Conservation (phyloP, 2,329 filamentous ascomycete genomes). For the Plenodomus tracheiphilus region DNA sequence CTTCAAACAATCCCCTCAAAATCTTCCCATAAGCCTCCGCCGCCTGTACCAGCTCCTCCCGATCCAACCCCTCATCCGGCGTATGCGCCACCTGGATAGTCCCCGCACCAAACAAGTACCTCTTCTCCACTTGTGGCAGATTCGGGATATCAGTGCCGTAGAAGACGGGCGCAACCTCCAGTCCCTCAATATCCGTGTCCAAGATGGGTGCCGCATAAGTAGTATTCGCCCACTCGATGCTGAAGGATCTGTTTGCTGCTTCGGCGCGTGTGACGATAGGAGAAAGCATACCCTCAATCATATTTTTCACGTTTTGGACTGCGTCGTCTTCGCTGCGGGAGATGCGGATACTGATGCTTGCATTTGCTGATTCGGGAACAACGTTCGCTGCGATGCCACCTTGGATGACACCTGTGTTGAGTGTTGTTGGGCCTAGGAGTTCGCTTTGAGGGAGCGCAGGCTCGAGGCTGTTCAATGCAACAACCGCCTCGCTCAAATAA, state of each 20-base stretch:
- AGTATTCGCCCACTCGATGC: constrained; percentile 10
- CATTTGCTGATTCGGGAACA: constrained; percentile 73
- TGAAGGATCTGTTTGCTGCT: constrained; percentile 18
- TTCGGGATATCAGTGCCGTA: constrained; percentile 30
- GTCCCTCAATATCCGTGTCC: constrained; percentile 24
- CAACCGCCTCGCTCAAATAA: constrained; percentile 71
- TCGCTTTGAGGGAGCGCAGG: constrained; percentile 49
- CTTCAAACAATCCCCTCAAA: constrained; percentile 18
- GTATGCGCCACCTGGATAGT: constrained; percentile 31
- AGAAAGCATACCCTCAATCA: constrained; percentile 19
- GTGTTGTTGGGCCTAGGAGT: constrained; percentile 60
- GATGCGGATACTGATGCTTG: constrained; percentile 61
- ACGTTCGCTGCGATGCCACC: constrained; percentile 87
- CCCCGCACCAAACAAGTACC: constrained; percentile 25
- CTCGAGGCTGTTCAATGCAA: constrained; percentile 58
- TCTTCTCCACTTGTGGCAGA: constrained; percentile 24
- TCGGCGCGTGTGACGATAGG: constrained; percentile 17
- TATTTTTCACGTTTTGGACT: constrained; percentile 16
- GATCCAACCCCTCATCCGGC: constrained; percentile 21
- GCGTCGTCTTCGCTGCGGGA: constrained; percentile 25
- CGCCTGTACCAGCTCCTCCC: constrained; percentile 23
- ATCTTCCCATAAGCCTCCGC: constrained; percentile 30
- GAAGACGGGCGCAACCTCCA: constrained; percentile 28
- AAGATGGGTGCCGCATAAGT: constrained; percentile 20
- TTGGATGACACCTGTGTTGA: constrained; percentile 79